Conservation (phyloP, 2,329 filamentous ascomycete genomes). For the Aspergillus sp. region DNA sequence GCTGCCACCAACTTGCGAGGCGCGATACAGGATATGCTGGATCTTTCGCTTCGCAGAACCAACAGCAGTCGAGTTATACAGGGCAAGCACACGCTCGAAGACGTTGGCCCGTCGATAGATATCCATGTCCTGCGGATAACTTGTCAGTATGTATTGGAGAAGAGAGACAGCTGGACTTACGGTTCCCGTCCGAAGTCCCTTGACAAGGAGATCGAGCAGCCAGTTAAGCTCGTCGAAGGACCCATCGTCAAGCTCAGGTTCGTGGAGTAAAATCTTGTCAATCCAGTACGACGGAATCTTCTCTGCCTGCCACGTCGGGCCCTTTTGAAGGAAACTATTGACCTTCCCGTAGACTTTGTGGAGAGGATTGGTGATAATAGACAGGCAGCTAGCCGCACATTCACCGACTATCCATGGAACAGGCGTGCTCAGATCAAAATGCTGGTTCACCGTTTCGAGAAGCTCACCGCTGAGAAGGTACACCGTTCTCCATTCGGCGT, state of each 20-base stretch:
- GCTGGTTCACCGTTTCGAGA: slow-evolving; percentile 58
- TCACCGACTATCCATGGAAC: slow-evolving; percentile 66
- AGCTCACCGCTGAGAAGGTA: slow-evolving; percentile 74
- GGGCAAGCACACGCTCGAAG: slow-evolving; percentile 64
- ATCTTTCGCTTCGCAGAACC: slow-evolving; percentile 54
- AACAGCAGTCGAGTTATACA: slow-evolving; percentile 60
- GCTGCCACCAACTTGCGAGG: slow-evolving; percentile 60
- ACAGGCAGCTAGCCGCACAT: slow-evolving; percentile 62
- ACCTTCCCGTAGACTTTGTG: slow-evolving; percentile 79
- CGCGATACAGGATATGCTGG: slow-evolving; percentile 53
- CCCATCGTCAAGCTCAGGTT: slow-evolving; percentile 62
- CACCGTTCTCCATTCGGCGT: slow-evolving; percentile 66
- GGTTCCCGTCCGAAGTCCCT: slow-evolving; percentile 50
- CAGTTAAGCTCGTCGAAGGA: slow-evolving; percentile 66
- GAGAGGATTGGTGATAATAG: slow-evolving; percentile 64
- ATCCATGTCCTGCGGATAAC: slow-evolving; percentile 34
- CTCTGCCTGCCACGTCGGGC: slow-evolving; percentile 60
- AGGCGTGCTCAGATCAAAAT: slow-evolving; percentile 44
- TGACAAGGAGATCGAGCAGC: slow-evolving; percentile 62
- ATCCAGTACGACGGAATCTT: slow-evolving; percentile 52
- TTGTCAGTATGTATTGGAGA: slow-evolving; percentile 9
- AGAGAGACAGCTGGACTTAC: too few species aligned
- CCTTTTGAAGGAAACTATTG: slow-evolving; percentile 71
- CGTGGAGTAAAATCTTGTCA: slow-evolving; percentile 63
- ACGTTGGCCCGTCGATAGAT: slow-evolving; percentile 49